These are phyloP conservation scores for Grigorovia humatica DNA, from an alignment of 805 yeast species.

Conservation along the genomic window DNA sequence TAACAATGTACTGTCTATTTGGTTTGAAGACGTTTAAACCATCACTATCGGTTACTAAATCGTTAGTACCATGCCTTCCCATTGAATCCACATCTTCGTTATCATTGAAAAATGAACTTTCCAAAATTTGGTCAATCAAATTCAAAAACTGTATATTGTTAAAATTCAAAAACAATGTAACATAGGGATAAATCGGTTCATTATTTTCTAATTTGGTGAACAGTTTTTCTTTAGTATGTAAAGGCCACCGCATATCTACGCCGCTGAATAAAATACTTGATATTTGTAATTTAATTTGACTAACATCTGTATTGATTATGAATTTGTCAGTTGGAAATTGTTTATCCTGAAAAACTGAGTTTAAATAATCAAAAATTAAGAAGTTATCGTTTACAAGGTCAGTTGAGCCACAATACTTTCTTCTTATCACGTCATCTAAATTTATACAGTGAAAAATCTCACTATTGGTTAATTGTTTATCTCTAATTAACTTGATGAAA, in stretches of 20 bases:
- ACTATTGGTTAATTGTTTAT: conserved; percentile 2
- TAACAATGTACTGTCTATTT: conserved; percentile 69
- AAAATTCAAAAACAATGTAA: conserved; percentile 44
- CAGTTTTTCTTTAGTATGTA: conserved; percentile 28
- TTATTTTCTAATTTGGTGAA: conserved; percentile 19
- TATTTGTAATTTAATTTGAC: conserved; percentile 34
- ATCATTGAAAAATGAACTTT: conserved; percentile 65
- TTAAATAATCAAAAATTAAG: conserved; percentile 48
- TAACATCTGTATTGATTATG: conserved; percentile 25
- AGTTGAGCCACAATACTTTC: background rate
- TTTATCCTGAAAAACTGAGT: conserved; percentile 64
- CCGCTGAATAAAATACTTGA: conserved; percentile 55
- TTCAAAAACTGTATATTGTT: conserved; percentile 53
- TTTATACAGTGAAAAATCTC: conserved; percentile 3
- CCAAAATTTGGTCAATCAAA: conserved; percentile 72
- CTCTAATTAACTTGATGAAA: conserved; percentile 29
- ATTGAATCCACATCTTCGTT: conserved; percentile 19
- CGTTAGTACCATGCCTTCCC: conserved; percentile 7
- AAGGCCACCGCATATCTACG: conserved; percentile 38
- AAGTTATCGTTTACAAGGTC: conserved; percentile 2
- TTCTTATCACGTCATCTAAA: too few relatives aligned
- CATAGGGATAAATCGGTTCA: conserved; percentile 60
- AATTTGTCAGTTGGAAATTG: conserved; percentile 62
- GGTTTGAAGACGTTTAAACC: conserved; percentile 16
- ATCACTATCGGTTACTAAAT: background rate